Percentiles rank a stretch among this genome's conserved stretches.
phyloP scores from a whole-genome alignment of 768 basidiomycete species.

The Russula virescens region DNA sequence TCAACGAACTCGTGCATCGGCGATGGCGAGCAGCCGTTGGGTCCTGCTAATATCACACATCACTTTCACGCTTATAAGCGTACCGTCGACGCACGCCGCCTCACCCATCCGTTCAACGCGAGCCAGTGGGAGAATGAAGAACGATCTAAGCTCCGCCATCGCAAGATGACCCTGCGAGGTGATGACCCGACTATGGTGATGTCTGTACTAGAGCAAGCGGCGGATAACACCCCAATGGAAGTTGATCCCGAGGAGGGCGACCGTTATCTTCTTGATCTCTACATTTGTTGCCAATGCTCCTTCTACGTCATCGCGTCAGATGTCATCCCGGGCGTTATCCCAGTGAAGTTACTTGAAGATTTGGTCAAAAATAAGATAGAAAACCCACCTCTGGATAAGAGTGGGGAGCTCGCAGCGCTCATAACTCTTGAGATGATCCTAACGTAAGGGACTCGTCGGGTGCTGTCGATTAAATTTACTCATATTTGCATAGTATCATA shows the following conservation, averaged over 20 bases:
- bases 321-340: conserved; percentile 69
- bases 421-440: conserved; percentile 61
- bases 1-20: conserved; percentile 48
- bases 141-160: conserved; percentile 47
- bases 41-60: conserved; percentile 56
- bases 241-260: conserved; percentile 34
- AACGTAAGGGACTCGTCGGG: conserved; percentile 41
- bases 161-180: conserved; percentile 39
- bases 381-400: conserved; percentile 53
- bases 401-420: conserved; percentile 48
- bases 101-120: conserved; percentile 55
- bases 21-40: conserved; percentile 43
- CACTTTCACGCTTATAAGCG: conserved; percentile 74
- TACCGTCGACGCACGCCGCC: conserved; percentile 62
- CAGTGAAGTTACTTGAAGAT: conserved; percentile 54
- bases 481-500: conserved; percentile 46
- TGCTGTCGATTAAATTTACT: conserved; percentile 1
- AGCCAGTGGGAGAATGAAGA: conserved; percentile 54
- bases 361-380: conserved; percentile 54
- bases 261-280: conserved; percentile 65
- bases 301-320: conserved; percentile 65
- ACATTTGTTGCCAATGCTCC: conserved; percentile 81
- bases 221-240: conserved; percentile 30
- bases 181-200: conserved; percentile 2
- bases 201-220: conserved; percentile 20